Evolutionary conservation across 257 asterid genomes (phyloP).

Genomic region (Solanum acaule): DNA sequence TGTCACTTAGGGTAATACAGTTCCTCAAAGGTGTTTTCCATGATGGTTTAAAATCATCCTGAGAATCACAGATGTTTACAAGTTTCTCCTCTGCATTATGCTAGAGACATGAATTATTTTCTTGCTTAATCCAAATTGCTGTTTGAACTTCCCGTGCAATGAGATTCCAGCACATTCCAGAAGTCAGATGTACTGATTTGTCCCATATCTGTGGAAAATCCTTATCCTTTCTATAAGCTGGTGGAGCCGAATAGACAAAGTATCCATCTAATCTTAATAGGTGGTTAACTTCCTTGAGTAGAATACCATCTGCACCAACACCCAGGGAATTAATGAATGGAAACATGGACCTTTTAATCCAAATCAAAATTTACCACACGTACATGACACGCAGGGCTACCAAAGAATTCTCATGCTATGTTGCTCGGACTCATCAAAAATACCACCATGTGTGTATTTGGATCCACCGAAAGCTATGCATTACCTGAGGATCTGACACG

Average conservation of each 20-base stretch:
- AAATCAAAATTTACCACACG: not conserved
- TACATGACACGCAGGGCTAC: not conserved
- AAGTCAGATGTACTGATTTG: slow-evolving; percentile 54
- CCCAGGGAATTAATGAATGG: not conserved
- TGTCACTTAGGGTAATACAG: slow-evolving; percentile 25
- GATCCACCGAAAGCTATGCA: not conserved
- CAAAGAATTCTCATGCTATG: not conserved
- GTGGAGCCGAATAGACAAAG: slow-evolving; percentile 95
- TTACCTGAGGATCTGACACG: not conserved
- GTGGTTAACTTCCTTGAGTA: slow-evolving; percentile 80
- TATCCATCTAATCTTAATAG: slow-evolving; percentile 66
- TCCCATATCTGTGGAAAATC: slow-evolving; percentile 81
- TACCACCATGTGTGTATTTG: not conserved
- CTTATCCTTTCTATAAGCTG: slow-evolving; percentile 88
- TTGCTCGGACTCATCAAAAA: not conserved
- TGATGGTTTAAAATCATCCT: slow-evolving; percentile 39
- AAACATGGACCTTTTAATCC: not conserved
- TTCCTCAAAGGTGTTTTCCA: slow-evolving; percentile 53
- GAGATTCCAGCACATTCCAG: slow-evolving; percentile 98
- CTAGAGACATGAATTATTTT: slow-evolving; percentile 52
- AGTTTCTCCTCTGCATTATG: slow-evolving; percentile 40
- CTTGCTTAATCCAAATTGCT: slow-evolving; percentile 76
- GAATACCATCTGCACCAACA: slow-evolving; percentile 63
- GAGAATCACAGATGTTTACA: slow-evolving; percentile 48
- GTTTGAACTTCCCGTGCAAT: slow-evolving; percentile 87